Evolutionary conservation across 345 rosid species (phyloP), one percentile per base, ranked within the genome.

Genomic region (Murraya paniculata): DNA sequence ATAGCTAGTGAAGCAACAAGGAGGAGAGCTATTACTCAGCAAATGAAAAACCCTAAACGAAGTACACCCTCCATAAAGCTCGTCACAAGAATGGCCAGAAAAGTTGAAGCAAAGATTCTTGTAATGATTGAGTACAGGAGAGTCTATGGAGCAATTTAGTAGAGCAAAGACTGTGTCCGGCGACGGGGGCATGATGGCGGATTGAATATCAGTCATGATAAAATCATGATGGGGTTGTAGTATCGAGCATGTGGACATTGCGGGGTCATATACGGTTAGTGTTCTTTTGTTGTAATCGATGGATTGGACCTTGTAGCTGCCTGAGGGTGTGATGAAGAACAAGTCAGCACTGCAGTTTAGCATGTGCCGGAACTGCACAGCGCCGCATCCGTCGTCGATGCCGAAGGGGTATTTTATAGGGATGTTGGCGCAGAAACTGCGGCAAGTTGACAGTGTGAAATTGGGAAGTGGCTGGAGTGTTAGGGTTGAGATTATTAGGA

Each of bases 161-260:
- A 95, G 91, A 18, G 94, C 97, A 68, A 91, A 93, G 71, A 95
- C 88, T 62, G 99, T 95, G 89, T 90, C 99, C 39, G 95, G 80
- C 3, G 93, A 83, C 0, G 99, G 98, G 2, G 92, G 91, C 27
- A 95, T 91, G n/a, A 88, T 41, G 19, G 84, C 91, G 22, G 89
- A 87, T 56, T 93, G 96, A 4, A 91, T 72, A 35, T 90, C 95
- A 0, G 94, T 64, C 92, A 95, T 78, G 74, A 84, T 48, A 81
- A 95, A 90, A 81, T 95, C 96, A 74, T 89, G 99, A 85, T 89
- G 96, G n/a, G 99, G 98, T 68, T 92, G 98, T 27, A 95, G 94
- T 55, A 91, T 90, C 24, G 98, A 93, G 89, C 98, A 95, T 0
- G 99, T 93, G 31, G 98, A 95, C 99, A 95, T 95, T 9, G 97